Percentiles rank a stretch among this genome's conserved stretches.
Evolutionary conservation across 176 grass and related monocot genomes (phyloP).

Genomic region (Avena insularis): DNA sequence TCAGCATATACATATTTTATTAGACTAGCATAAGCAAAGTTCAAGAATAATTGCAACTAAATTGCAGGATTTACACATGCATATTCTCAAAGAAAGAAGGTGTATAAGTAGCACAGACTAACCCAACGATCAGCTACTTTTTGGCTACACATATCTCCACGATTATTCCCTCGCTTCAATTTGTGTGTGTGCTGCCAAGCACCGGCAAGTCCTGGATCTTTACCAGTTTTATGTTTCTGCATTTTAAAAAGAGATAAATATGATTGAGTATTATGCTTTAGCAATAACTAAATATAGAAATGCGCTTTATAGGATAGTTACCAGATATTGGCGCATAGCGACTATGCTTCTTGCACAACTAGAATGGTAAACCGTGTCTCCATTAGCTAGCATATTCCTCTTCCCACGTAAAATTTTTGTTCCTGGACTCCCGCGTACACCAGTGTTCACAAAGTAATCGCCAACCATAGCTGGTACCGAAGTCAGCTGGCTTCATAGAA

Average conservation of each 20-base stretch:
- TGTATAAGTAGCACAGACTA: not conserved
- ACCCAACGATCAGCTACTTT: not conserved
- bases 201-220: too few relatives aligned
- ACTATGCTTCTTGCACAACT: not conserved
- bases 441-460: not conserved
- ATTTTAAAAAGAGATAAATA: too few relatives aligned
- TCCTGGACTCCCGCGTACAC: not conserved
- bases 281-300: too few relatives aligned
- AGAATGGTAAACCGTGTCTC: not conserved
- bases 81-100: not conserved
- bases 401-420: not conserved
- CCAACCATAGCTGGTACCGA: not conserved
- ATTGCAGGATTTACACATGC: not conserved
- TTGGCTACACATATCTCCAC: not conserved
- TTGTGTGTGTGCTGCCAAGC: not conserved
- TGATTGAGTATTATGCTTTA: too few relatives aligned
- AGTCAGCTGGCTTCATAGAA: not conserved
- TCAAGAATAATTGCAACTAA: not conserved
- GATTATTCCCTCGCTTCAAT: not conserved
- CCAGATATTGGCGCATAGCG: not conserved
- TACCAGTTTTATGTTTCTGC: too few relatives aligned
- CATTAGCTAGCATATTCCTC: slow-evolving; percentile 6
- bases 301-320: too few relatives aligned
- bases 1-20: not conserved
- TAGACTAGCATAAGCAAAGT: not conserved